Evolutionary conservation across 2,329 filamentous ascomycete genomes (phyloP), one percentile per base, ranked within the genome.

Genomic region (Colletotrichum tropicicola): DNA sequence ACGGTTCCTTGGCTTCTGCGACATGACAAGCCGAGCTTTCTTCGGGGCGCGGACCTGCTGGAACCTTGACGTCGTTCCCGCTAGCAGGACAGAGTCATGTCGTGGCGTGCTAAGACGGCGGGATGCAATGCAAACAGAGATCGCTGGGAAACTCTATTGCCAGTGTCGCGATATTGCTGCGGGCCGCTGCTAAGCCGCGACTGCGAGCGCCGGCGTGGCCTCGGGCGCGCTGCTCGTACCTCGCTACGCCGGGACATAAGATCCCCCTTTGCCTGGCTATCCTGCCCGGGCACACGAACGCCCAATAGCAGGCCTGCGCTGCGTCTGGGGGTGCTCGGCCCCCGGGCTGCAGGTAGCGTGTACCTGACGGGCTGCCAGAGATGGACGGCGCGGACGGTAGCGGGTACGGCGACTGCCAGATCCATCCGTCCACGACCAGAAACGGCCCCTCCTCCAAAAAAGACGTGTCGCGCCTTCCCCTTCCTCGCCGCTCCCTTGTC

Each of bases 401-500:
- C 13, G 8, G 19, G 2, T 32, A 59, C 32, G 17, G 10, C 28
- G 13, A n/a, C 32, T 27, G 30, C 19, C 49, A 52, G 49, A 35
- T 51, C 17, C 47, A 51, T 51, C 28, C 44, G 9, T n/a, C 35
- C n/a, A n/a, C 15, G 27, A 35, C 48, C 27, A 54, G n/a, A 41
- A 39, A 44, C 25, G 19, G 19, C 57, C 49, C 58, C 58, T 52
- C 48, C 53, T 28, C 48, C 43, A 32, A 60, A 54, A 49, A 49
- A 58, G 25, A 56, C 43, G 52, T 64, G 63, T 66, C 63, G 59
- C 52, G 59, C 63, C 43, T 64, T 51, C 51, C 59, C 59, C 59
- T 64, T 63, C 63, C 41, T 37, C 54, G 19, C 21, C 47, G 25
- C 59, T 54, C 63, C 59, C 52, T 39, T 66, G 63, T 64, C 59